phyloP scores from a whole-genome alignment of 2,329 filamentous ascomycete species.

The Plenodomus biglobosus region DNA sequence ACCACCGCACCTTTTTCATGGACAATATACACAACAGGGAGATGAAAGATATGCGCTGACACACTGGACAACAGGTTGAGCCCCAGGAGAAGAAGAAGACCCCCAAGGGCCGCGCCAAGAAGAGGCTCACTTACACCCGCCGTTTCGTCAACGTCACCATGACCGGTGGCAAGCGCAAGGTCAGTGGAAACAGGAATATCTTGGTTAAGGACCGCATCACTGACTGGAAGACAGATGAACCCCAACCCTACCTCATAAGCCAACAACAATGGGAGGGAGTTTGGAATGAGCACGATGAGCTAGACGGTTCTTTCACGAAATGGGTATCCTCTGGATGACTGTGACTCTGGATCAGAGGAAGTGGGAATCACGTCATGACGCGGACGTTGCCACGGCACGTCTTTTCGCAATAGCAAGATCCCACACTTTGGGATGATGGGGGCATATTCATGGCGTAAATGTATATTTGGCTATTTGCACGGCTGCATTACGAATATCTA shows the following conservation, averaged over 20 bases:
- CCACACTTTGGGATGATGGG: slow-evolving; percentile 43
- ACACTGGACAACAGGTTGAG: slow-evolving; percentile 65
- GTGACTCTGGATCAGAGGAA: slow-evolving; percentile 46
- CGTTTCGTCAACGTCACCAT: slow-evolving; percentile 98
- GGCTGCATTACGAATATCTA: slow-evolving; percentile 37
- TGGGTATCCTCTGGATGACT: slow-evolving; percentile 41
- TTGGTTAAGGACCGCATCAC: slow-evolving; percentile 4
- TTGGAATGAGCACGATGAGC: slow-evolving; percentile 36
- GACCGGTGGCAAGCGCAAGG: slow-evolving; percentile 98
- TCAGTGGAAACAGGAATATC: slow-evolving; percentile 49
- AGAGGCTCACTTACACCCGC: slow-evolving; percentile 94
- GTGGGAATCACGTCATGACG: slow-evolving; percentile 32
- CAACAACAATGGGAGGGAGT: slow-evolving; percentile 24
- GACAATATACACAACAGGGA: background rate
- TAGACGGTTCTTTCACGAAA: slow-evolving; percentile 41
- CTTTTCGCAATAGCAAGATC: slow-evolving; percentile 33
- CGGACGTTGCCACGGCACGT: slow-evolving; percentile 34
- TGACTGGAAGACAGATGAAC: slow-evolving; percentile 67
- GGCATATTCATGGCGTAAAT: slow-evolving; percentile 47
- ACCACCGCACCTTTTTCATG: background rate
- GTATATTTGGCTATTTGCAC: slow-evolving; percentile 42
- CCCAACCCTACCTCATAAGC: slow-evolving; percentile 74
- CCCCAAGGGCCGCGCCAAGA: slow-evolving; percentile 96
- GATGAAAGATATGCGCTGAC: slow-evolving; percentile 21
- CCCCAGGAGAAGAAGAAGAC: slow-evolving; percentile 93